These are phyloP conservation scores for Coniochaeta ligniaria DNA, from an alignment of 2,329 filamentous ascomycete genomes.

Conservation along the genomic window DNA sequence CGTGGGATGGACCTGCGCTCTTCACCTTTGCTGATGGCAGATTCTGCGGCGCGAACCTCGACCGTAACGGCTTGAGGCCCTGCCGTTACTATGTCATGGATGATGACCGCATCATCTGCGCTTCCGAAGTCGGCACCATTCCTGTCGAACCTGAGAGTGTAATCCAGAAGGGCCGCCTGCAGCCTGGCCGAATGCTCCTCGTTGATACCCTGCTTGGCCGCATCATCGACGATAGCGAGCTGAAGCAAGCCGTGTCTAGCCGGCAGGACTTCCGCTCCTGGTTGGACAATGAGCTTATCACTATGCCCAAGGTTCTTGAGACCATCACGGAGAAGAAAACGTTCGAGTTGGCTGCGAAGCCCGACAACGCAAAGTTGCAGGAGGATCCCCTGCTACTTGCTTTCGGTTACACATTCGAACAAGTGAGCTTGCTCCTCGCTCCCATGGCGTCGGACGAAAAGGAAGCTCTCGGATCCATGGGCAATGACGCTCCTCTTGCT, in stretches of 20 bases:
- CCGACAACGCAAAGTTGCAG: conserved; percentile 66
- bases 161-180: conserved; percentile 66
- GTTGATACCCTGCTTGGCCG: conserved; percentile 85
- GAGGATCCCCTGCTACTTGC: conserved; percentile 78
- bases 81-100: conserved; percentile 97
- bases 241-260: conserved; percentile 82
- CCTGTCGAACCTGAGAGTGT: conserved; percentile 83
- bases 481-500: conserved; percentile 89
- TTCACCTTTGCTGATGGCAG: conserved; percentile 96
- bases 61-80: conserved; percentile 89
- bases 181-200: conserved; percentile 92
- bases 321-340: conserved; percentile 48
- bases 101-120: conserved; percentile 94
- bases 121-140: conserved; percentile 93
- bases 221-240: conserved; percentile 88
- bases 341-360: conserved; percentile 57
- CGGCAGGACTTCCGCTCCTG: conserved; percentile 83
- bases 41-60: conserved; percentile 94
- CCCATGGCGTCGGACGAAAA: conserved; percentile 98
- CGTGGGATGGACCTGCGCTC: conserved; percentile 92
- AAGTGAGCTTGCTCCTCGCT: conserved; percentile 83
- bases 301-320: conserved; percentile 67
- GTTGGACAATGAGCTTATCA: conserved; percentile 81
- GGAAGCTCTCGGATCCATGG: conserved; percentile 95
- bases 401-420: conserved; percentile 92